Evolutionary conservation across 306 rosid species (phyloP).

Genomic region (Luffa acutangula): DNA sequence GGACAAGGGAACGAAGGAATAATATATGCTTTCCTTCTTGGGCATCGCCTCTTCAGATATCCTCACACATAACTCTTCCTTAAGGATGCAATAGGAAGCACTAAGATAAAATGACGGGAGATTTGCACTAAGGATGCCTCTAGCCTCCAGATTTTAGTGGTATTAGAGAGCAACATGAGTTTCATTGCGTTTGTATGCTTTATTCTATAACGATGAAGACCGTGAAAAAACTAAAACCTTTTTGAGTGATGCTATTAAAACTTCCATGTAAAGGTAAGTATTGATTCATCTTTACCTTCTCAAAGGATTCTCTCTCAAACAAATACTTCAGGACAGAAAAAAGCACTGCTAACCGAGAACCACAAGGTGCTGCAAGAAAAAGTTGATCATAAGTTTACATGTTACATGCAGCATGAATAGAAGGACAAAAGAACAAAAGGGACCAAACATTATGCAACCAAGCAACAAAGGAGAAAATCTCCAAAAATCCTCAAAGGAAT

Average conservation of each 20-base stretch:
- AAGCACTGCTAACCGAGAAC: conserved; percentile 62
- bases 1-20: background rate
- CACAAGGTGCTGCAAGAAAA: conserved; percentile 68
- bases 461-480: background rate
- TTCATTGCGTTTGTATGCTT: background rate
- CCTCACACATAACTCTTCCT: background rate
- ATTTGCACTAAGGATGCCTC: background rate
- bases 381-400: conserved; percentile 7
- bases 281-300: conserved; percentile 38
- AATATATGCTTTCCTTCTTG: background rate
- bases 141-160: background rate
- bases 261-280: background rate
- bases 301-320: conserved; percentile 52
- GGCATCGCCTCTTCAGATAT: background rate
- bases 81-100: background rate
- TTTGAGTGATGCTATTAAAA: background rate
- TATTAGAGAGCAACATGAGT: background rate
- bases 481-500: too few species aligned
- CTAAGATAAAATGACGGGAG: background rate
- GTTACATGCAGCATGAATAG: background rate
- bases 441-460: background rate
- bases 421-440: background rate
- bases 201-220: background rate
- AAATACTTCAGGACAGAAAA: conserved; percentile 75
- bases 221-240: background rate